Evolutionary conservation across 768 basidiomycete species (phyloP).

Genomic region (Pulveroboletus ravenelii): DNA sequence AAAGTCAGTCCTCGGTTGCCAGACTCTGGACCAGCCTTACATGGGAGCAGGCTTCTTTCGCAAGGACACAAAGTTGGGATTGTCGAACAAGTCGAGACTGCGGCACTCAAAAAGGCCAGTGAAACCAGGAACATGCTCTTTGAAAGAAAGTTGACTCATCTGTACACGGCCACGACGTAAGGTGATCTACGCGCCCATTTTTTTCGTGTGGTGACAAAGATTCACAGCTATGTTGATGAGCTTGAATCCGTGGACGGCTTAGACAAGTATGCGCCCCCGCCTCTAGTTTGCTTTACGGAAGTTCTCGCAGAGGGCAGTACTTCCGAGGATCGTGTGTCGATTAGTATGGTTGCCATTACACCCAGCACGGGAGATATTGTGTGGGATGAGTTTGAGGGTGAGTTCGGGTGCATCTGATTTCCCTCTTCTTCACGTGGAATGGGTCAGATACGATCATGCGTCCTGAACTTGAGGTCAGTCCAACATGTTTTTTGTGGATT

Average conservation of each 20-base stretch:
- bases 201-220: slow-evolving; percentile 7
- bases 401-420: neutral
- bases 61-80: slow-evolving; percentile 82
- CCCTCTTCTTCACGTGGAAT: slow-evolving; percentile 4
- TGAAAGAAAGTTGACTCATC: slow-evolving; percentile 63
- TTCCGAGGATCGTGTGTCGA: slow-evolving; percentile 34
- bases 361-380: slow-evolving; percentile 90
- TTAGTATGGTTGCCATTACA: slow-evolving; percentile 75
- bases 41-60: slow-evolving; percentile 54
- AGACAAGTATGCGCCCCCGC: slow-evolving; percentile 54
- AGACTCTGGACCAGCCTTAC: neutral
- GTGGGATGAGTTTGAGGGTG: slow-evolving; percentile 89
- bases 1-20: slow-evolving; percentile 47
- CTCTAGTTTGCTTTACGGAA: slow-evolving; percentile 74
- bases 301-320: slow-evolving; percentile 8
- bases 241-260: slow-evolving; percentile 63
- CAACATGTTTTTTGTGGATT: neutral
- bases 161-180: slow-evolving; percentile 87
- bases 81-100: slow-evolving; percentile 79
- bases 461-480: slow-evolving; percentile 76
- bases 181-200: slow-evolving; percentile 21
- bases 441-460: slow-evolving; percentile 72
- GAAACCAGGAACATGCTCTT: slow-evolving; percentile 74
- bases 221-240: slow-evolving; percentile 73
- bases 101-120: slow-evolving; percentile 80